Conservation (phyloP, 2,329 filamentous ascomycete species). For the Bipolaris sorokiniana region DNA sequence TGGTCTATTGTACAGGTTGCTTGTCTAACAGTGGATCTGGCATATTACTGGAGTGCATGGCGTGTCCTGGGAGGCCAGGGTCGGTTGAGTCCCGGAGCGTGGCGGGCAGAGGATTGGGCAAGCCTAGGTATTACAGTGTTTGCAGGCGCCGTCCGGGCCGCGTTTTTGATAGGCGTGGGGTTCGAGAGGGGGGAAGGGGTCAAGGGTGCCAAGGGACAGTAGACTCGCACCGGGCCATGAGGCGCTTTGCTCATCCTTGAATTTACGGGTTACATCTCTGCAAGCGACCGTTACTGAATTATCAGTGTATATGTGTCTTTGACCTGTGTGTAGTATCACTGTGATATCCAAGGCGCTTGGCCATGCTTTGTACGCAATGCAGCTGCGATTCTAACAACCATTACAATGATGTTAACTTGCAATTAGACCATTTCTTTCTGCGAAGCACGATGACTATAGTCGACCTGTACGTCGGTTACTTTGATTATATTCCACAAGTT, state of each 20-base stretch:
- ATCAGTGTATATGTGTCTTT: no score
- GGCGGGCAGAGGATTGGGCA: conserved; percentile 39
- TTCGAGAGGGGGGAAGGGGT: conserved; percentile 11
- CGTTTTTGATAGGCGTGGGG: conserved; percentile 28
- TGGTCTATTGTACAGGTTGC: conserved; percentile 33
- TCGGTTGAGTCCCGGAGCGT: conserved; percentile 19
- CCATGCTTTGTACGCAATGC: background rate
- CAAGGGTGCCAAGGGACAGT: conserved; percentile 5
- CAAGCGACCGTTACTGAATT: no score
- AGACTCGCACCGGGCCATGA: background rate
- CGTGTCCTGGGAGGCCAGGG: conserved; percentile 23
- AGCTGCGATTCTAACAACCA: background rate
- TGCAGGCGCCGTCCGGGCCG: conserved; percentile 30
- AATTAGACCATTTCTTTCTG: background rate
- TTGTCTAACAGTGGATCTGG: conserved; percentile 29
- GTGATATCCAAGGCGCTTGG: background rate
- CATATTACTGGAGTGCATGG: conserved; percentile 29
- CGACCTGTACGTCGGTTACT: background rate
- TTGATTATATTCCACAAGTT: background rate
- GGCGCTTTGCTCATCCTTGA: background rate
- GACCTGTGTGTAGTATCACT: background rate
- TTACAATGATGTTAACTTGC: background rate
- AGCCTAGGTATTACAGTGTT: conserved; percentile 39
- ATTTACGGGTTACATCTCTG: no score
- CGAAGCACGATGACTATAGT: background rate